Evolutionary conservation across 2,329 filamentous ascomycete species (phyloP), one percentile per base, ranked within the genome.

Genomic region (Triangularia verruculosa): DNA sequence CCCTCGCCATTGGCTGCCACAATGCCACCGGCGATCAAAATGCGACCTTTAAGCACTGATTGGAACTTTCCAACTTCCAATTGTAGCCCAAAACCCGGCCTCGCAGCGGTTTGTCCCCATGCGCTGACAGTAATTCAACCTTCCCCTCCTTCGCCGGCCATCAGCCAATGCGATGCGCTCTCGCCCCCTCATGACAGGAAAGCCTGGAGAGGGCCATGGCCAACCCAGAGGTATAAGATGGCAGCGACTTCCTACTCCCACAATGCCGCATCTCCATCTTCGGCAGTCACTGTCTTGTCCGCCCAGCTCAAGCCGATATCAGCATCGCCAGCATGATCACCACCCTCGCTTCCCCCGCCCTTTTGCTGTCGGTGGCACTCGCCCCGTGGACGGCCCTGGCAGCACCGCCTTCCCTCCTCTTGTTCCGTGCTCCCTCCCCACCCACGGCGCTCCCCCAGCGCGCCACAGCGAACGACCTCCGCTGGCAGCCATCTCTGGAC

Each of bases 401-500:
- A 25, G 60, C 34, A 24, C 52, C 39, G 3, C 57, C 57, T 15
- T 51, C 34, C n/a, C 24, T 17, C 53, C 20, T 62, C 52, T 54
- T 52, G 34, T 12, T 30, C 17, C 66, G 57, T 58, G 64, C 67
- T 11, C 13, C 62, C 11, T 64, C 53, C 32, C 70, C 69, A 0
- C 70, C 69, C 3, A 66, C 69, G 1, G 70, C 75, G 7, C 70
- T 78, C 1, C 74, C 74, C 0, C 67, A 72, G 27, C 64, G 66
- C n/a, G 76, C 77, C 4, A 71, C 73, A 4, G 72, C 72, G 11
- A 61, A 69, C 27, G 77, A 78, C 62, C 69, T 74, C 39, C 71
- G 70, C 59, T 77, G 72, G 65, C 77, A 78, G 65, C 77, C 77
- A 8, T 63, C 71, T 8, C 69, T 78, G 3, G 77, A 79, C 69